Evolutionary conservation across 768 basidiomycete genomes (phyloP), one percentile per base, ranked within the genome.

Genomic region (Saitozyma sp.): DNA sequence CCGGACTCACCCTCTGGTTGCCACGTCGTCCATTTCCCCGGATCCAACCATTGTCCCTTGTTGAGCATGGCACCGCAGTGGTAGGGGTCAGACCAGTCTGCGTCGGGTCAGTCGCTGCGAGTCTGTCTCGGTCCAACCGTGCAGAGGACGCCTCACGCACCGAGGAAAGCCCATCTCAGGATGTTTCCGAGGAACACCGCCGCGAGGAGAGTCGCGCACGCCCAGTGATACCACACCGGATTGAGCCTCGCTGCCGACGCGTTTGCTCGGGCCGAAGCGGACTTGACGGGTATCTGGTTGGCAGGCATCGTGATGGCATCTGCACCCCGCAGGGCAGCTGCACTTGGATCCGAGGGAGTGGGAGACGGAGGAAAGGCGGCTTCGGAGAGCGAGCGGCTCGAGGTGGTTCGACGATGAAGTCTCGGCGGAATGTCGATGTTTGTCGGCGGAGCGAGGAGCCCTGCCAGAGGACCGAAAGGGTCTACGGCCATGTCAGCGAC

Each of bases 11-110:
- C 91, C 63, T 91, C 85, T 3, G 92, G 92, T 75, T 96, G 92
- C 92, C 92, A 96, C 71, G 87, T 88, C 63, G 77, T 82, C 74
- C 84, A 83, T 46, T 75, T 79, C 29, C 80, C 76, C 75, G 76
- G 73, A 61, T 92, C 92, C 59, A 92, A 77, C 92, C 92, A 95
- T 68, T 84, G 85, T 38, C 92, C 92, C 46, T 82, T 82, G 53
- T 83, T 87, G 52, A 92, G 77, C 37, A 93, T 78, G 6, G 89
- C 84, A 61, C 84, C 81, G 74, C 92, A 94, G 72, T 86, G 88
- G 57, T 84, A 82, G 13, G 88, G 86, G 78, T 93, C 92, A 8
- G 83, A 79, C 76, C 83, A 84, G 78, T 90, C 92, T 92, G 56
- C 17, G 6, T 64, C 13, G 3, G 38, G 14, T 58, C 60, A 64